Evolutionary conservation across 805 yeast species (phyloP).

Genomic region (Hanseniaspora guilliermondii): DNA sequence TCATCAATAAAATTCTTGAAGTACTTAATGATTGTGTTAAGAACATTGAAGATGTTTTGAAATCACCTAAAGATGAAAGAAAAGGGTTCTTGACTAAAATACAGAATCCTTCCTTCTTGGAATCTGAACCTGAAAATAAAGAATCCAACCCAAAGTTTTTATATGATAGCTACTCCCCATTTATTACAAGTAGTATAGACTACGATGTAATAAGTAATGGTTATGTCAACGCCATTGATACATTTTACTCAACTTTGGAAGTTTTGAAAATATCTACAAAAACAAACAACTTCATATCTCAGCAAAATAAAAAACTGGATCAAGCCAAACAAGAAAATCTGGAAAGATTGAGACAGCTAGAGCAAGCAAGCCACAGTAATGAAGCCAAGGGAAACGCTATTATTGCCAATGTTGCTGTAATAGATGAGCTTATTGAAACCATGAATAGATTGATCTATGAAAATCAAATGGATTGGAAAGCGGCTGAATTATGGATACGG

Average conservation of each 20-base stretch:
- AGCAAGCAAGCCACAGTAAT: constrained; percentile 50
- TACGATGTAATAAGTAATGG: constrained; percentile 39
- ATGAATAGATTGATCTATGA: constrained; percentile 49
- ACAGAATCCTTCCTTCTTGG: constrained; percentile 32
- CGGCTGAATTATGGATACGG: constrained; percentile 62
- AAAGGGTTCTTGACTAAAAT: constrained; percentile 56
- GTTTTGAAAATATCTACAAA: constrained; percentile 63
- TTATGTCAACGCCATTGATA: constrained; percentile 72
- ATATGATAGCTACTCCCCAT: constrained; percentile 62
- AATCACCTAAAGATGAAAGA: constrained; percentile 24
- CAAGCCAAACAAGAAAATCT: constrained; percentile 64
- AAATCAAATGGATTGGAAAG: constrained; percentile 89
- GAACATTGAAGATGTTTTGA: constrained; percentile 31
- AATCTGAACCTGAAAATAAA: constrained; percentile 32
- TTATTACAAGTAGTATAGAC: constrained; percentile 35
- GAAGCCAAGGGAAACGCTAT: constrained; percentile 61
- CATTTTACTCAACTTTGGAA: constrained; percentile 73
- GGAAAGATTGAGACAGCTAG: constrained; percentile 53
- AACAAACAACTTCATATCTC: constrained; percentile 63
- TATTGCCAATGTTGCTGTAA: constrained; percentile 52
- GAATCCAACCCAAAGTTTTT: constrained; percentile 28
- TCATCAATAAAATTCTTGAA: constrained; percentile 27
- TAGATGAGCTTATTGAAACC: constrained; percentile 57
- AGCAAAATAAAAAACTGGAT: constrained; percentile 61
- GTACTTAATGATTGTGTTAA: constrained; percentile 39